These are phyloP conservation scores for Helminthosporium solani DNA, from an alignment of 2,329 filamentous ascomycete genomes.

Conservation along the genomic window DNA sequence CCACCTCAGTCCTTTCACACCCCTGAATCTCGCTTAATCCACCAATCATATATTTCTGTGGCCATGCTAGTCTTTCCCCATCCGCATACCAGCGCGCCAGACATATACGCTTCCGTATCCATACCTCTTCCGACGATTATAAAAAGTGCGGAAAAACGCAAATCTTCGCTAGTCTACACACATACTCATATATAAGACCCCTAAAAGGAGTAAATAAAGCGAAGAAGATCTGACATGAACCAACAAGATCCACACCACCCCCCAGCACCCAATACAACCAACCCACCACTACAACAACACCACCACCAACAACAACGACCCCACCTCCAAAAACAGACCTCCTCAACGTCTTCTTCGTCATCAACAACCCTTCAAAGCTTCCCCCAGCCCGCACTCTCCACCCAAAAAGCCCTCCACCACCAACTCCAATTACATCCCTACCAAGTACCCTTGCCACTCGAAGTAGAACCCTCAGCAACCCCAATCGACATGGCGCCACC, in stretches of 20 bases:
- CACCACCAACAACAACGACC: neutral
- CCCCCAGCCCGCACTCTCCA: conserved; percentile 7
- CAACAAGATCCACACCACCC: neutral
- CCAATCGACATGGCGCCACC: conserved; percentile 1
- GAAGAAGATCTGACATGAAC: neutral
- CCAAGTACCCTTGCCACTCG: conserved; percentile 4
- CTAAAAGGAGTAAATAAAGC: neutral
- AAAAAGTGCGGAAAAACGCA: conserved; percentile 8
- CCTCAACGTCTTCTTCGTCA: neutral
- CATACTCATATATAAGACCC: too few species aligned
- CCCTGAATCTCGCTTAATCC: neutral
- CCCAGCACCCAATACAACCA: conserved; percentile 1
- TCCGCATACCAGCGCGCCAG: conserved; percentile 10
- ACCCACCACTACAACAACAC: neutral
- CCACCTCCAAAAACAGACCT: conserved; percentile 2
- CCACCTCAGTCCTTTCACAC: conserved; percentile 11
- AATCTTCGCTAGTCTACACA: too few species aligned
- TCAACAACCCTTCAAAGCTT: conserved; percentile 6
- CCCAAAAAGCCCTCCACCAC: conserved; percentile 11
- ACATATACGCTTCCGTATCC: conserved; percentile 6
- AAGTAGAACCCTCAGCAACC: conserved; percentile 1
- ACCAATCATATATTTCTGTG: neutral
- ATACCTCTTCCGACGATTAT: conserved; percentile 6
- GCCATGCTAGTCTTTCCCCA: conserved; percentile 13
- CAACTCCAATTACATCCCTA: conserved; percentile 12